These are phyloP conservation scores for Naganishia friedmannii DNA, from an alignment of 768 basidiomycete species.

Conservation along the genomic window DNA sequence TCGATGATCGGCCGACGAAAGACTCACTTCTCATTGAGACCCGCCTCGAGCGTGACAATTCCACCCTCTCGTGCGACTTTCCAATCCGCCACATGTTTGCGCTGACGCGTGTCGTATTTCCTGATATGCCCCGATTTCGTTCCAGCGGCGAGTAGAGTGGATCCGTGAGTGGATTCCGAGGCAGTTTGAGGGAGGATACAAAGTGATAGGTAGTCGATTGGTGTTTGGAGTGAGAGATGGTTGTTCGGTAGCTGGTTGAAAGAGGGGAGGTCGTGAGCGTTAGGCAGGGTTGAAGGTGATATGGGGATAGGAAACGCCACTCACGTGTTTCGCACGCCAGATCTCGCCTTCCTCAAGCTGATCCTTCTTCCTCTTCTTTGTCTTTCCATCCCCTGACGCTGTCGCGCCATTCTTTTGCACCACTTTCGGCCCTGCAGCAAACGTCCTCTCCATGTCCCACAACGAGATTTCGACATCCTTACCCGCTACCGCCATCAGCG, in stretches of 20 bases:
- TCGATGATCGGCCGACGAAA: slow-evolving; percentile 5
- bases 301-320: slow-evolving; percentile 4
- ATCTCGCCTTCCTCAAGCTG: slow-evolving; percentile 43
- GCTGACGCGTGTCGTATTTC: slow-evolving; percentile 49
- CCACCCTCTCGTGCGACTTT: slow-evolving; percentile 50
- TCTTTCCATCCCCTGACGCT: slow-evolving; percentile 14
- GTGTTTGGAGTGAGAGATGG: slow-evolving; percentile 41
- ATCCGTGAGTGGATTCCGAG: slow-evolving; percentile 18
- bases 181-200: slow-evolving; percentile 33
- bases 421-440: slow-evolving; percentile 25
- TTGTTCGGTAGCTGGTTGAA: slow-evolving; percentile 45
- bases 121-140: slow-evolving; percentile 47
- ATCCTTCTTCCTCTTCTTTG: slow-evolving; percentile 45
- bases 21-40: slow-evolving; percentile 44
- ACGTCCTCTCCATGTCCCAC: slow-evolving; percentile 47
- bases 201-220: slow-evolving; percentile 47
- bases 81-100: slow-evolving; percentile 46
- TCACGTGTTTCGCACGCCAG: slow-evolving; percentile 51
- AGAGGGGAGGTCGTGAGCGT: neutral
- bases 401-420: neutral
- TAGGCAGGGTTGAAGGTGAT: neutral
- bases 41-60: slow-evolving; percentile 38
- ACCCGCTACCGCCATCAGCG: slow-evolving; percentile 43
- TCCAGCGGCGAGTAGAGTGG: slow-evolving; percentile 41
- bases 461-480: slow-evolving; percentile 49